Percentiles rank a stretch among this genome's conserved stretches.
Evolutionary conservation across 2,329 filamentous ascomycete genomes (phyloP).

Genomic region (Mycogone perniciosa): DNA sequence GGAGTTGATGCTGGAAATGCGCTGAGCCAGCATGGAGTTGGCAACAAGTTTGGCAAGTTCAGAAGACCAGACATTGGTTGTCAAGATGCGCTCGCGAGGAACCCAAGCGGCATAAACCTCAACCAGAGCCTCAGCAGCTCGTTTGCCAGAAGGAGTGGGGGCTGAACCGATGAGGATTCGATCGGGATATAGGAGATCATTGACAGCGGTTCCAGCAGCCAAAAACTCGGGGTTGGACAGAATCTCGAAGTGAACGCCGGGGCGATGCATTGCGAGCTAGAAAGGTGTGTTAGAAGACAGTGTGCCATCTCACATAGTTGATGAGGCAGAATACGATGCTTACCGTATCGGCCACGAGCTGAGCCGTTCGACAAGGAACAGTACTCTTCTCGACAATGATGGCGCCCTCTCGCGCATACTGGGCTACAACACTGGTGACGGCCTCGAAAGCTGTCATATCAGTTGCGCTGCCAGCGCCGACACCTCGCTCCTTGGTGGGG

Average conservation of each 20-base stretch:
- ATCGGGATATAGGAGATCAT: slow-evolving; percentile 64
- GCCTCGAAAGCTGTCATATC: slow-evolving; percentile 68
- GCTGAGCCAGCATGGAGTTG: slow-evolving; percentile 74
- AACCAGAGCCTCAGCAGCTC: slow-evolving; percentile 57
- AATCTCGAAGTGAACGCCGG: slow-evolving; percentile 63
- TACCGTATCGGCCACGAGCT: slow-evolving; percentile 63
- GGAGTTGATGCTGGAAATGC: slow-evolving; percentile 75
- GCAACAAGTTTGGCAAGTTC: slow-evolving; percentile 74
- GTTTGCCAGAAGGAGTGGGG: slow-evolving; percentile 51
- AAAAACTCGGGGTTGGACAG: slow-evolving; percentile 79
- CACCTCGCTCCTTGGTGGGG: slow-evolving; percentile 65
- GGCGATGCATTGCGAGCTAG: slow-evolving; percentile 52
- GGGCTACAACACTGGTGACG: slow-evolving; percentile 60
- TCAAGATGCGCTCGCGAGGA: slow-evolving; percentile 58
- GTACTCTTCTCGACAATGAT: slow-evolving; percentile 81
- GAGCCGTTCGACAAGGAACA: slow-evolving; percentile 68
- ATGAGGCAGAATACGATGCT: slow-evolving; percentile 18
- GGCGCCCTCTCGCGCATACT: slow-evolving; percentile 57
- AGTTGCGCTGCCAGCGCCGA: slow-evolving; percentile 63
- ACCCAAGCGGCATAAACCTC: slow-evolving; percentile 68
- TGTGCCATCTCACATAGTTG: slow-evolving; percentile 1
- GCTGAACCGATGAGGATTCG: slow-evolving; percentile 69
- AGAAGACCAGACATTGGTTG: slow-evolving; percentile 69
- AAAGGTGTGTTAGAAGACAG: slow-evolving; percentile 2
- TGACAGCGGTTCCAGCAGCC: slow-evolving; percentile 68